Evolutionary conservation across 164 flowering plant genomes (phyloP), one percentile per base, ranked within the genome.

Genomic region (Tetrastigma voinierianum): DNA sequence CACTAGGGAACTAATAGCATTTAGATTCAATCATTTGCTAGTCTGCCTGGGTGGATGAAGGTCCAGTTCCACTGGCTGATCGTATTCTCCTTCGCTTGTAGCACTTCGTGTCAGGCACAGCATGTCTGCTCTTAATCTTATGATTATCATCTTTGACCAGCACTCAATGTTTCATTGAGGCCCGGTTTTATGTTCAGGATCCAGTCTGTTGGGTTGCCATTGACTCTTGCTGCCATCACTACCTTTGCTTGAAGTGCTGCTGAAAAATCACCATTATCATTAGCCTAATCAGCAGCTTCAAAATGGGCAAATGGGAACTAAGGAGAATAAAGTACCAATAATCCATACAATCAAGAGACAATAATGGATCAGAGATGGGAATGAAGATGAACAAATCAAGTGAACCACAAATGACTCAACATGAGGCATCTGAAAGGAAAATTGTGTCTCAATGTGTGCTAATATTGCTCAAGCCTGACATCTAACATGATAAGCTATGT

Each of bases 21-120:
- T 11, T 47, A 17, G 7, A 32, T 32, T 32, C 40, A 32, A 32
- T 32, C 6, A 32, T 4, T 32, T 32, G 40, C 6, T 59, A 59
- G 19, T 43, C 9, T 17, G 16, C 10, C 24, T 24, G 17, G 4
- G 12, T 59, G 1, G 15, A 45, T 46, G 24, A 43, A 23, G n/a
- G 15, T 46, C 53, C 9, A n/a, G 19, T 52, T 57, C 14, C 59
- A 65, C 43, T 18, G 8, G 25, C 25, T 59, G 57, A 25, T 24
- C 0, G 40, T 32, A 10, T 15, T 64, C 12, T 72, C 23, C 72
- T 64, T 19, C 76, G 62, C 45, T 20, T 68, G 69, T 73, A 73
- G 61, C 5, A 52, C 60, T 59, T 73, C 57, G 46, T 4, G 8
- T 21, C 21, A 23, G 23, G 3, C 11, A 5, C 2, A 6, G 1